Percentiles rank a stretch among this genome's conserved stretches.
phyloP scores from a whole-genome alignment of 2,329 filamentous ascomycete genomes.

The Arthrobotrys conoides region DNA sequence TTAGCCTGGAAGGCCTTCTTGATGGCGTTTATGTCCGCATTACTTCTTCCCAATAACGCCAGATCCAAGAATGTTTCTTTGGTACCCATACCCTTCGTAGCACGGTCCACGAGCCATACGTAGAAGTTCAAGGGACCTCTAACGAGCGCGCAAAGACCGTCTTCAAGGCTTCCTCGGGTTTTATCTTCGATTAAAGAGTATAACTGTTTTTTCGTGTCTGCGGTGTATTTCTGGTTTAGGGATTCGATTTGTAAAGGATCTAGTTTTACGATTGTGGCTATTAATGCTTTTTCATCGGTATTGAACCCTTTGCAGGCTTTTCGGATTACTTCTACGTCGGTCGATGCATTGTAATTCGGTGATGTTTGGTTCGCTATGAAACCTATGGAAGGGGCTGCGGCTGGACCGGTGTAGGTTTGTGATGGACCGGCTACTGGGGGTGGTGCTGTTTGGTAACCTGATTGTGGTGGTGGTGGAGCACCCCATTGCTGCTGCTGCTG shows the following conservation, averaged over 20 bases:
- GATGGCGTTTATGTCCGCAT: conserved; percentile 90
- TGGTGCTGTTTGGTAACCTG: conserved; percentile 64
- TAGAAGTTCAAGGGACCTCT: conserved; percentile 86
- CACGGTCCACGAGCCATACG: conserved; percentile 77
- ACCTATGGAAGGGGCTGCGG: conserved; percentile 64
- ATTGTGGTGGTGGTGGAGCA: conserved; percentile 17
- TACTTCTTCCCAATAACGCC: conserved; percentile 83
- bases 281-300: conserved; percentile 85
- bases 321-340: conserved; percentile 79
- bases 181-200: conserved; percentile 83
- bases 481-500: conserved; percentile 38
- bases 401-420: conserved; percentile 64
- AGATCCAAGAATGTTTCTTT: conserved; percentile 90
- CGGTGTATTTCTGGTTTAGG: conserved; percentile 77
- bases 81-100: conserved; percentile 84
- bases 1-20: conserved; percentile 81
- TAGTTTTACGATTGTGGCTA: conserved; percentile 75
- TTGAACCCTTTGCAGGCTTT: conserved; percentile 94
- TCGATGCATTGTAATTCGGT: conserved; percentile 72
- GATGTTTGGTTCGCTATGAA: conserved; percentile 55
- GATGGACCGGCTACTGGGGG: conserved; percentile 62
- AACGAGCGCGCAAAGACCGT: conserved; percentile 80
- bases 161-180: conserved; percentile 80
- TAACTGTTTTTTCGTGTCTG: conserved; percentile 77
- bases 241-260: conserved; percentile 84